Conservation (phyloP, 2,329 filamentous ascomycete species). For the Mycosphaerelloides madeirae region DNA sequence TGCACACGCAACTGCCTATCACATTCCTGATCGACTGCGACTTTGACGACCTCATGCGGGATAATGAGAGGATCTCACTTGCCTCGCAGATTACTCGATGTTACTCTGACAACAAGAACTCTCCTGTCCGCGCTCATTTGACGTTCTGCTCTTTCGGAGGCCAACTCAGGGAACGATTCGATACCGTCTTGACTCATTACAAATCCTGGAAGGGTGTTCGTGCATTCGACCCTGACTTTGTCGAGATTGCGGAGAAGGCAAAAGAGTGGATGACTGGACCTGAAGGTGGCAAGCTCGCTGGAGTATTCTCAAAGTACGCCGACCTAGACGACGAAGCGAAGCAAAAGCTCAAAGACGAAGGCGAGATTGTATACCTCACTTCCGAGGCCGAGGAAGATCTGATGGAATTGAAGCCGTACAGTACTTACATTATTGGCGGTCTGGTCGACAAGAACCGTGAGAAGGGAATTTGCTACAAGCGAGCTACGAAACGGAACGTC, state of each 20-base stretch:
- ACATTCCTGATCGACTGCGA: constrained; percentile 84
- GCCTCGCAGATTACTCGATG: constrained; percentile 77
- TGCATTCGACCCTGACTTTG: constrained; percentile 71
- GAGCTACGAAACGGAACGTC: constrained; percentile 69
- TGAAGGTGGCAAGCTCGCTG: constrained; percentile 33
- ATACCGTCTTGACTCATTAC: constrained; percentile 68
- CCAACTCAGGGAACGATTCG: constrained; percentile 69
- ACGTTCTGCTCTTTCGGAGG: constrained; percentile 75
- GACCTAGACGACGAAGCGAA: constrained; percentile 15
- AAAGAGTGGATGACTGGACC: constrained; percentile 61
- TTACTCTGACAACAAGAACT: constrained; percentile 80
- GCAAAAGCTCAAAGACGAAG: constrained; percentile 25
- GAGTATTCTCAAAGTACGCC: constrained; percentile 23
- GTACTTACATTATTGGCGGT: constrained; percentile 87
- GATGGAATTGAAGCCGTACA: constrained; percentile 76
- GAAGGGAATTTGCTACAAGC: constrained; percentile 87
- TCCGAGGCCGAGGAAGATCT: constrained; percentile 87
- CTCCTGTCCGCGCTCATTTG: constrained; percentile 64
- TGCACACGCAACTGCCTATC: constrained; percentile 59
- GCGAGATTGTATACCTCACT: constrained; percentile 78
- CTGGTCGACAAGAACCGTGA: constrained; percentile 95
- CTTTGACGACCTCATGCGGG: constrained; percentile 85
- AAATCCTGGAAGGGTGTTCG: constrained; percentile 72
- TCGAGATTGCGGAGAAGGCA: constrained; percentile 61
- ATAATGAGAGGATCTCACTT: constrained; percentile 79